Evolutionary conservation across 768 basidiomycete genomes (phyloP).

Genomic region (Leccinum truebloodii): DNA sequence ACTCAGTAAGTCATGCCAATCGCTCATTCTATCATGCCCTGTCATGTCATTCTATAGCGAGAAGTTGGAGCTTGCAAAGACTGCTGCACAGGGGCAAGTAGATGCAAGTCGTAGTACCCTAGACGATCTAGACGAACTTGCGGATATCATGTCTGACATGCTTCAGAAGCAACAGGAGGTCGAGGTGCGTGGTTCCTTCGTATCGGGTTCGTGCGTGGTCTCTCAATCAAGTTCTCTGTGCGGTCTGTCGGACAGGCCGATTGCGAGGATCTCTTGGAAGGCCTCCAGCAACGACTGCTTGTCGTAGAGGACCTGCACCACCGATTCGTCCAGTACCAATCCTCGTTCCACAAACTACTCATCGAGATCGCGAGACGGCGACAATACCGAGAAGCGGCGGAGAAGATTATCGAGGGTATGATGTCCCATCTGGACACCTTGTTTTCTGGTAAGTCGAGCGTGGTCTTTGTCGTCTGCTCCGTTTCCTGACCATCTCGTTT

Average conservation of each 20-base stretch:
- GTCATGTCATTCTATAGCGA: conserved; percentile 42
- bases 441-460: conserved; percentile 54
- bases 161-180: conserved; percentile 64
- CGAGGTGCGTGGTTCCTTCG: conserved; percentile 47
- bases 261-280: conserved; percentile 52
- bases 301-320: conserved; percentile 65
- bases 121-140: conserved; percentile 73
- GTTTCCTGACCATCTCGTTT: not conserved
- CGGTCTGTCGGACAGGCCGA: conserved; percentile 39
- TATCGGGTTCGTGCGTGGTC: not conserved
- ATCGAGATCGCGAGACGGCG: conserved; percentile 70
- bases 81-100: conserved; percentile 46
- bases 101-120: conserved; percentile 51
- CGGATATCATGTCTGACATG: conserved; percentile 80
- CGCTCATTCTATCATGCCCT: not conserved
- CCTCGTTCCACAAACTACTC: conserved; percentile 72
- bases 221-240: not conserved
- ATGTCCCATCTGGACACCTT: conserved; percentile 60
- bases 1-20: conserved; percentile 51
- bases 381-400: conserved; percentile 64
- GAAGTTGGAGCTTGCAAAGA: conserved; percentile 47
- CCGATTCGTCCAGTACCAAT: conserved; percentile 67
- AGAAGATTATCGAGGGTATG: conserved; percentile 68
- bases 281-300: conserved; percentile 60
- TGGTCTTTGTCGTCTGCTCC: not conserved